Evolutionary conservation across 1,139 yeast species (phyloP).

Genomic region (Ashbya aceris): DNA sequence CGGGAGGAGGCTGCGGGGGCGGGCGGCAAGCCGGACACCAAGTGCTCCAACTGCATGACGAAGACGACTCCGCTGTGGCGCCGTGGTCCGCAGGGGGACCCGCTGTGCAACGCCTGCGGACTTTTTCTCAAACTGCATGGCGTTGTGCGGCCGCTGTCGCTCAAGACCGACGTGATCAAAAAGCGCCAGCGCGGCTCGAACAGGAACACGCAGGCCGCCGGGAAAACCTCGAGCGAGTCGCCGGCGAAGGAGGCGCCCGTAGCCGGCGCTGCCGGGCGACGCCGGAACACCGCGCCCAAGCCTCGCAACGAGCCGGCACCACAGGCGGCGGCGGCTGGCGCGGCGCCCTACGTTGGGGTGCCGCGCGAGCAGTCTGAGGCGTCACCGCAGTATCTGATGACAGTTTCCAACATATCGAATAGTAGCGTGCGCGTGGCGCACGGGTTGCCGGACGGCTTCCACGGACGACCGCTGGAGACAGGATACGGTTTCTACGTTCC

Average conservation of each 20-base stretch:
- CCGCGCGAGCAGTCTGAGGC: no score
- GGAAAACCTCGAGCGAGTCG: not conserved
- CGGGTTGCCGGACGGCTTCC: no score
- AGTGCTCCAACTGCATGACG: slow-evolving; percentile 84
- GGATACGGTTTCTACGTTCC: not conserved
- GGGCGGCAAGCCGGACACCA: slow-evolving; percentile 12
- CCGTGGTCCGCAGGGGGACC: slow-evolving; percentile 85
- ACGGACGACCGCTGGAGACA: no score
- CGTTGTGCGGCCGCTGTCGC: slow-evolving; percentile 79
- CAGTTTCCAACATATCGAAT: no score
- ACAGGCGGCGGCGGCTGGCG: no score
- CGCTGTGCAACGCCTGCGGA: slow-evolving; percentile 93
- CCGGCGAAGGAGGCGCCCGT: not conserved
- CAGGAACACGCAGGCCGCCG: not conserved
- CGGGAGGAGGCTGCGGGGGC: not conserved
- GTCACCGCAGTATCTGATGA: no score
- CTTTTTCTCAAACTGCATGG: slow-evolving; percentile 86
- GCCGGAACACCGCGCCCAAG: no score
- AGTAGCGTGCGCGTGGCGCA: no score
- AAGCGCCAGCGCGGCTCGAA: slow-evolving; percentile 43
- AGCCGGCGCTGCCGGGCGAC: no score
- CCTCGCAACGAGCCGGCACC: no score
- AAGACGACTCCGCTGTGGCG: slow-evolving; percentile 95
- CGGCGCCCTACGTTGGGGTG: no score
- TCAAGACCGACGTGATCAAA: slow-evolving; percentile 88